These are phyloP conservation scores for Nemania sp. DNA, from an alignment of 2,329 filamentous ascomycete species.

Conservation along the genomic window DNA sequence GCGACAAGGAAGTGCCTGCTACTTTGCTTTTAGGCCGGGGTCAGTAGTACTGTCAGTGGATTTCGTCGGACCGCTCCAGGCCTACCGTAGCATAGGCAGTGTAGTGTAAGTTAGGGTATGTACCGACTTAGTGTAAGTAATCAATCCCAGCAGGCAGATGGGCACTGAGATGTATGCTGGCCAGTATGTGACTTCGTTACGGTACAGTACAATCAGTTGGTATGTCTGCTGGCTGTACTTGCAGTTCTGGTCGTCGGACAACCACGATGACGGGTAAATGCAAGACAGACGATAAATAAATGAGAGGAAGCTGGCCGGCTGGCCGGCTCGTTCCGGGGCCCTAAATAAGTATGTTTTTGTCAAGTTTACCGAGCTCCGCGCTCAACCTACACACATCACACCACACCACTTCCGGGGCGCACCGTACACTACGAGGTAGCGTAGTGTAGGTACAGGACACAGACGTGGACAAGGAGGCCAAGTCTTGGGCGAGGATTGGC, in stretches of 20 bases:
- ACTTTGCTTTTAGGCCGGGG: too few relatives aligned
- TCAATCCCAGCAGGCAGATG: too few relatives aligned
- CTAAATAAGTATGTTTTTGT: conserved; percentile 13
- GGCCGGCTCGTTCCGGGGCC: conserved; percentile 16
- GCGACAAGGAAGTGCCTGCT: too few relatives aligned
- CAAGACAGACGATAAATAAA: background rate
- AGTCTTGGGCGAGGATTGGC: conserved; percentile 14
- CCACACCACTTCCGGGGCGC: conserved; percentile 23
- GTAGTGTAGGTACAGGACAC: too few relatives aligned
- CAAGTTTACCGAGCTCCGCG: conserved; percentile 11
- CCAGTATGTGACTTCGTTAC: background rate
- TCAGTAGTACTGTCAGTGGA: too few relatives aligned
- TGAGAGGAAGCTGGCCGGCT: background rate
- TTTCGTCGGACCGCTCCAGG: too few relatives aligned
- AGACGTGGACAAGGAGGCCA: conserved; percentile 6
- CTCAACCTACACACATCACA: too few relatives aligned
- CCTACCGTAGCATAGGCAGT: too few relatives aligned
- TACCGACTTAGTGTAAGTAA: too few relatives aligned
- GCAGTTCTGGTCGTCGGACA: background rate
- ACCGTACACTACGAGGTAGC: too few relatives aligned
- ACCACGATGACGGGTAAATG: conserved; percentile 13
- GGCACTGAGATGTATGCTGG: too few relatives aligned
- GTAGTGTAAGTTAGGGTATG: too few relatives aligned
- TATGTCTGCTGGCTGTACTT: background rate
- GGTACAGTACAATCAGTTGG: background rate